Evolutionary conservation across 108 stramenopile species (phyloP), one percentile per base, ranked within the genome.

Genomic region (Cyclostephanos invisitatus): DNA sequence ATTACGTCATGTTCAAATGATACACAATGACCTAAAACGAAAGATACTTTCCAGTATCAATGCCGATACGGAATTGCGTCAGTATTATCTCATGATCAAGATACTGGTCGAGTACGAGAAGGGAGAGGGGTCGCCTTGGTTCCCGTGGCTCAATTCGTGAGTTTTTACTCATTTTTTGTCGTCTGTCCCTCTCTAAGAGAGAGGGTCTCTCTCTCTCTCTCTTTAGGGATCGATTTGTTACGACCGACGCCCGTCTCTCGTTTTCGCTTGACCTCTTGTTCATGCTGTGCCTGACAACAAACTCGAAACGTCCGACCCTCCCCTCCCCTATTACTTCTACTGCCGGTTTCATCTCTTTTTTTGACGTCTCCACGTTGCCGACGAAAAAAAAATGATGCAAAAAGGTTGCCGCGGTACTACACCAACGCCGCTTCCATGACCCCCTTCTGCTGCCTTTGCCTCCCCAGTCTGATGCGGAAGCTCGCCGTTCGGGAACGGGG

Each of bases 351-450:
- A 2, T 32, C 32, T 4, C n/a, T n/a, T n/a, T n/a, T n/a, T n/a
- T n/a, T n/a, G n/a, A n/a, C n/a, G n/a, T n/a, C n/a, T n/a, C n/a
- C n/a, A n/a, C n/a, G n/a, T n/a, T n/a, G n/a, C n/a, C n/a, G n/a
- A n/a, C n/a, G 36, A 37, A 37, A 37, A 37, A 3, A 22, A 25
- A 36, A 60, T 60, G 10, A 20, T 21, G 20, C 20, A 5, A 8
- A 50, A 8, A 62, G 61, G 20, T 57, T 87, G 18, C 86, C 86
- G 5, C 42, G 86, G 49, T 72, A 80, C 50, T 87, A 72, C 68
- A 81, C 69, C 47, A 84, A 82, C 53, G 86, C 75, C n/a, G 83
- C 78, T 0, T 80, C 81, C 57, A 87, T 87, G 86, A 85, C 83
- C 15, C 70, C 66, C 22, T 72, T 70, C 36, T 73, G 74, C 28